Base-by-base conservation (phyloP, 139 green algal species). In the Pseudopediastrum boryanum region DNA sequence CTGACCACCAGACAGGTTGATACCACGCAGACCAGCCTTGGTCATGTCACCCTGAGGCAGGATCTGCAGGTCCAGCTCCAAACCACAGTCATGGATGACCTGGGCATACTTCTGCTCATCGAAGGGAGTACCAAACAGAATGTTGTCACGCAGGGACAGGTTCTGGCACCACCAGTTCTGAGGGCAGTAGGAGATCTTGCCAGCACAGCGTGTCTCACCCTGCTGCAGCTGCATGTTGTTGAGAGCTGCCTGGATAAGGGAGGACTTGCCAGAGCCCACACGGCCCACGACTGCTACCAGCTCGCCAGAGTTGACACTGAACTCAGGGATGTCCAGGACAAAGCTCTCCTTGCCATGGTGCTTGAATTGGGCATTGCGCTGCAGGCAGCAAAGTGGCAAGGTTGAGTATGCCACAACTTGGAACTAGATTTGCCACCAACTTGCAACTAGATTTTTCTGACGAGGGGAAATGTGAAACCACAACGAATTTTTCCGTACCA, bases 121-220 rank as follows among this genome's bases (percentile, higher is more conserved):
- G 38, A 83, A 85, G 4, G 75, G 67, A 42, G 75, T 42, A 52
- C 90, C 90, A 27, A 94, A 92, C 25, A 83, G 36, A 69, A 94
- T 92, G 84, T 92, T 93, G 52, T 92, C 84, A 35, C 84, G 84
- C 29, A 95, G 77, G 23, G 80, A 87, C 3, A 89, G 86, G 84
- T 95, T 95, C 78, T 93, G 85, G 63, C 93, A 90, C 91, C 91
- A 95, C 27, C 89, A 78, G 48, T 89, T 89, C 79, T 92, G 87
- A 9, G 85, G 82, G 52, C 87, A 84, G 38, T 88, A 91, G 5
- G 82, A 77, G 43, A 82, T 77, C 4, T 25, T 56, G 64, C 86
- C 86, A 31, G 78, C 84, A 27, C 84, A 75, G 54, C 84, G 46
- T 41, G 78, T 65, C 23, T 12, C 50, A 52, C 85, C 85, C 19